phyloP scores from a whole-genome alignment of 805 yeast species.

The Isabelozyma gotoi region DNA sequence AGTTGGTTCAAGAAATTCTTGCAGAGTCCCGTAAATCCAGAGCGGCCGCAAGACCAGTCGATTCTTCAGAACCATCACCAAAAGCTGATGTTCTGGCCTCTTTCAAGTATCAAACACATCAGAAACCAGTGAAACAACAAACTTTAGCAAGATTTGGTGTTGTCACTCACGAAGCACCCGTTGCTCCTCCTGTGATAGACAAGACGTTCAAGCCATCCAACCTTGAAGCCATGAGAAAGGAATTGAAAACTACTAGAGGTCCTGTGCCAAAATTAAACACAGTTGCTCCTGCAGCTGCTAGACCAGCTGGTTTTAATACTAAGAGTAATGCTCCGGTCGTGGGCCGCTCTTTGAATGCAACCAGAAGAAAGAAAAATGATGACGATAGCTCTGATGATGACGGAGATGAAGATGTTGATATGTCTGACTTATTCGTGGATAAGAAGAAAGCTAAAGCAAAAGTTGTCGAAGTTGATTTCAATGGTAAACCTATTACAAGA shows the following conservation, averaged over 20 bases:
- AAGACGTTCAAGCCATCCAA: slow-evolving; percentile 27
- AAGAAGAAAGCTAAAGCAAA: slow-evolving; percentile 31
- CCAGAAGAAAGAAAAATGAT: slow-evolving; percentile 28
- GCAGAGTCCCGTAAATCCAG: slow-evolving; percentile 45
- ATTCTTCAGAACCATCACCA: slow-evolving; percentile 8
- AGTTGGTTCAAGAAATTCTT: slow-evolving; percentile 52
- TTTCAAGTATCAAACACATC: slow-evolving; percentile 20
- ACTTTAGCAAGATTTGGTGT: slow-evolving; percentile 37
- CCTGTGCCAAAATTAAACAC: slow-evolving; percentile 21
- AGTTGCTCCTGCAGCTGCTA: slow-evolving; percentile 46
- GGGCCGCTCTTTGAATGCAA: slow-evolving; percentile 38
- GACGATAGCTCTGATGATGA: slow-evolving; percentile 35
- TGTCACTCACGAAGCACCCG: slow-evolving; percentile 27
- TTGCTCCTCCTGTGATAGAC: slow-evolving; percentile 26
- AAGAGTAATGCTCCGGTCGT: slow-evolving; percentile 20
- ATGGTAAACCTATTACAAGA: slow-evolving; percentile 38
- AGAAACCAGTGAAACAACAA: slow-evolving; percentile 30
- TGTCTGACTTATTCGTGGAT: slow-evolving; percentile 41
- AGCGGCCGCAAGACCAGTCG: slow-evolving; percentile 19
- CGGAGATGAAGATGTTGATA: slow-evolving; percentile 32
- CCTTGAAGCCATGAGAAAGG: slow-evolving; percentile 34
- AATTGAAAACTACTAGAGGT: slow-evolving; percentile 21
- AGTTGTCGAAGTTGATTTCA: slow-evolving; percentile 42
- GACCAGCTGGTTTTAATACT: slow-evolving; percentile 56
- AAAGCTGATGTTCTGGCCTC: slow-evolving; percentile 11